These are phyloP conservation scores for Aegilops umbellulata DNA, from an alignment of 176 grass and related monocot species.

Conservation along the genomic window DNA sequence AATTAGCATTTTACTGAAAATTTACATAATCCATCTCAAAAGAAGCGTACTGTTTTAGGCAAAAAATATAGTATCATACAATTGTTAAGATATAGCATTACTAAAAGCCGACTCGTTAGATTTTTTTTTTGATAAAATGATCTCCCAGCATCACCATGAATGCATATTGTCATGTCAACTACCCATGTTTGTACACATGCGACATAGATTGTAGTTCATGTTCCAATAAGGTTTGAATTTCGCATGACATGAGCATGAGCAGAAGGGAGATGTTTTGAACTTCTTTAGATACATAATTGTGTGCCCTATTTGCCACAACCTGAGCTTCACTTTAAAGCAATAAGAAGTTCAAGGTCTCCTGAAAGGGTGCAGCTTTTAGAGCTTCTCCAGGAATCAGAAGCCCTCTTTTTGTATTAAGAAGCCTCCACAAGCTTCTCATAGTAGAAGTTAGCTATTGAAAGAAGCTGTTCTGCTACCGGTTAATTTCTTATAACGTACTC, in stretches of 20 bases:
- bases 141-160: not conserved
- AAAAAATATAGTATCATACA: not conserved
- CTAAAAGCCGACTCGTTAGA: not conserved
- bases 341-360: not conserved
- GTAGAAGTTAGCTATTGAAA: constrained; percentile 14
- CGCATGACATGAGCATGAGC: not conserved
- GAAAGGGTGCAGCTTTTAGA: not conserved
- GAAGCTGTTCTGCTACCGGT: not conserved
- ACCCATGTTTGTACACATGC: not conserved
- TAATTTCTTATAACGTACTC: no score
- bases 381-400: not conserved
- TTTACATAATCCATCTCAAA: not conserved
- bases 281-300: not conserved
- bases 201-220: not conserved
- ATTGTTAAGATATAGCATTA: not conserved
- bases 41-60: not conserved
- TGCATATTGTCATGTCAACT: not conserved
- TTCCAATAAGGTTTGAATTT: not conserved
- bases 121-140: not conserved
- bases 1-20: not conserved
- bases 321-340: not conserved
- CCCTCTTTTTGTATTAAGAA: not conserved
- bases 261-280: not conserved
- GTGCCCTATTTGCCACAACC: not conserved
- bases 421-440: not conserved